Conservation (phyloP, 169 alveolate species). For the Eimeria necatrix region DNA sequence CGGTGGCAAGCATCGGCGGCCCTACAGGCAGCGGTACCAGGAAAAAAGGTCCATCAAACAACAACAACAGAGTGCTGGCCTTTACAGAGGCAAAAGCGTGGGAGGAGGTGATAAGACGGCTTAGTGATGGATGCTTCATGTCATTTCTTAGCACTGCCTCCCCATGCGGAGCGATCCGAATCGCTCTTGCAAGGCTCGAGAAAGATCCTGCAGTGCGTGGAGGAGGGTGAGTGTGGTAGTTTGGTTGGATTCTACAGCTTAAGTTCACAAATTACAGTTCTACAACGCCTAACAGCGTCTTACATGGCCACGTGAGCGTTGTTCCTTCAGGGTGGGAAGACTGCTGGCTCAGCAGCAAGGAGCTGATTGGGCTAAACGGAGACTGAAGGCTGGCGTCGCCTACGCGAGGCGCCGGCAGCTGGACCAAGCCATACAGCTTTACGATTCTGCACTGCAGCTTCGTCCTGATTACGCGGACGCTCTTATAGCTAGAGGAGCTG, state of each 20-base stretch:
- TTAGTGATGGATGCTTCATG: constrained; percentile 13
- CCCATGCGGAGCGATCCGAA: background rate
- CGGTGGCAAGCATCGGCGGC: background rate
- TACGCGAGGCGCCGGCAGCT: constrained; percentile 72
- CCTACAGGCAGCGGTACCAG: background rate
- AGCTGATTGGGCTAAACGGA: constrained; percentile 78
- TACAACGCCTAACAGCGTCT: no score
- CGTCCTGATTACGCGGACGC: constrained; percentile 63
- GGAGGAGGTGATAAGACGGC: background rate
- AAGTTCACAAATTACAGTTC: no score
- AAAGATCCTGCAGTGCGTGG: constrained; percentile 24
- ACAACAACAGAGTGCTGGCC: background rate
- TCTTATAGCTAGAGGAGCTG: constrained; percentile 79
- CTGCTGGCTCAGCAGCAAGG: constrained; percentile 72
- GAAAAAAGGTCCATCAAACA: background rate
- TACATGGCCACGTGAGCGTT: no score
- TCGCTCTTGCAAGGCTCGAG: constrained; percentile 10
- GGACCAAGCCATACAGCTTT: constrained; percentile 50
- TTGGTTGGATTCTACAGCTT: no score
- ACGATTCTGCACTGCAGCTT: constrained; percentile 75
- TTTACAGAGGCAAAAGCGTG: constrained; percentile 25
- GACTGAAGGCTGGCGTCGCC: constrained; percentile 70
- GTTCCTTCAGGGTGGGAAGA: constrained; percentile 49
- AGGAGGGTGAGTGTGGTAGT: background rate
- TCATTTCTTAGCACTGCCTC: constrained; percentile 10